Conservation (phyloP, 352 stramenopile genomes). For the Blastocystis hominis region DNA sequence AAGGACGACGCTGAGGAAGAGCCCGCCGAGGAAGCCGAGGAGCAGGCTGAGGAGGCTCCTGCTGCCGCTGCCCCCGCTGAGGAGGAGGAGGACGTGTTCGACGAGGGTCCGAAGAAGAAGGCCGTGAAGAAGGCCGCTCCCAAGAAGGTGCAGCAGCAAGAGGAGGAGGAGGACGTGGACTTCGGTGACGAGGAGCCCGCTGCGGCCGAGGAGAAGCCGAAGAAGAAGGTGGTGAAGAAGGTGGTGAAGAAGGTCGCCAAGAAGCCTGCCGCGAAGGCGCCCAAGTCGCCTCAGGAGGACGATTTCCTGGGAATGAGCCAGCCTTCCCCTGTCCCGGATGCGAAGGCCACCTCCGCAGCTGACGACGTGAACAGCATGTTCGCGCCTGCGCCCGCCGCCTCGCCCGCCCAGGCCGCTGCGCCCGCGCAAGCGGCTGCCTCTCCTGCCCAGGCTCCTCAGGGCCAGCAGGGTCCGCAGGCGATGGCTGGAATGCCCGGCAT, state of each 20-base stretch:
- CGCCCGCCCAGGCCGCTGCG: background rate
- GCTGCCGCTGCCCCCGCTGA: background rate
- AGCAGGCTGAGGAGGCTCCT: background rate
- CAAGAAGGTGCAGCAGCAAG: too few species aligned
- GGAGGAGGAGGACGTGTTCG: constrained; percentile 28
- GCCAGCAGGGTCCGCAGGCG: background rate
- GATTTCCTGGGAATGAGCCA: constrained; percentile 5
- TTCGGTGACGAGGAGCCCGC: constrained; percentile 5
- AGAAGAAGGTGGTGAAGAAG: background rate
- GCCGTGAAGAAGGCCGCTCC: constrained; percentile 28
- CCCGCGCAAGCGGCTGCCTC: too few species aligned
- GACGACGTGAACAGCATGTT: constrained; percentile 15
- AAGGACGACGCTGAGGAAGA: background rate
- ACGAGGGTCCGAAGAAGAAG: constrained; percentile 9
- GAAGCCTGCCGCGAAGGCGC: too few species aligned
- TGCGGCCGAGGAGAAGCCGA: too few species aligned
- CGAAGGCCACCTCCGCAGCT: background rate
- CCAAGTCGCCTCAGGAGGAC: constrained; percentile 5
- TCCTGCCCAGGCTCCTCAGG: background rate
- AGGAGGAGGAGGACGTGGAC: constrained; percentile 14
- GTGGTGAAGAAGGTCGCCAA: background rate
- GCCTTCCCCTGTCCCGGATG: background rate
- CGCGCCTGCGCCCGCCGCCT: background rate
- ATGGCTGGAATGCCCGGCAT: too few species aligned
- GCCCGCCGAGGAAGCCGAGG: background rate